Evolutionary conservation across 2,329 filamentous ascomycete genomes (phyloP).

Genomic region (Fusarium anguioides): DNA sequence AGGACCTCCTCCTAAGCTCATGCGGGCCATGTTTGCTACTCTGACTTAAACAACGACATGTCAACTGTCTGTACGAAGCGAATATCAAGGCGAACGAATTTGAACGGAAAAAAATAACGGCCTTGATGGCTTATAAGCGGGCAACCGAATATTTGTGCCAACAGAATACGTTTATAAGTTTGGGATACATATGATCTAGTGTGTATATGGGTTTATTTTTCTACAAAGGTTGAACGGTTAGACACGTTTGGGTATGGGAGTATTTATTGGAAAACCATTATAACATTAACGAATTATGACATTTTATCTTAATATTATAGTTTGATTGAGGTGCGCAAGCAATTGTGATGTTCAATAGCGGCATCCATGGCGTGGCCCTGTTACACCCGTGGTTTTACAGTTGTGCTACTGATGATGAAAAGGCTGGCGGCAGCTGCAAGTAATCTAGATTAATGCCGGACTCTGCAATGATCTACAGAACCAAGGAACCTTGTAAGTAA

Average conservation of each 20-base stretch:
- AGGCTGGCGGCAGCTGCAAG: not conserved
- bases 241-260: conserved; percentile 20
- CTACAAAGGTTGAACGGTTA: conserved; percentile 12
- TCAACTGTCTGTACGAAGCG: not conserved
- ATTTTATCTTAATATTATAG: not conserved
- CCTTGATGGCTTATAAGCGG: conserved; percentile 12
- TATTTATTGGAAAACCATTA: conserved; percentile 33
- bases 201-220: conserved; percentile 15
- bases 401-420: not conserved
- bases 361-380: no score
- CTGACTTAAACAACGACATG: conserved; percentile 64
- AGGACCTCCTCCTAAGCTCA: conserved; percentile 72
- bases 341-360: not conserved
- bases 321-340: accelerated
- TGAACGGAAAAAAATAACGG: conserved; percentile 18
- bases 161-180: conserved; percentile 22
- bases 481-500: not conserved
- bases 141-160: conserved; percentile 15
- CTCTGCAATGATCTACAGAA: not conserved
- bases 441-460: not conserved
- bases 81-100: conserved; percentile 13
- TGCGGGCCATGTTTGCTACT: conserved; percentile 78
- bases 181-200: conserved; percentile 3
- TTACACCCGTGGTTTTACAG: not conserved
- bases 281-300: conserved; percentile 36